Evolutionary conservation across 805 yeast genomes (phyloP), one percentile per base, ranked within the genome.

Genomic region (Debaryomyces tyrocola): DNA sequence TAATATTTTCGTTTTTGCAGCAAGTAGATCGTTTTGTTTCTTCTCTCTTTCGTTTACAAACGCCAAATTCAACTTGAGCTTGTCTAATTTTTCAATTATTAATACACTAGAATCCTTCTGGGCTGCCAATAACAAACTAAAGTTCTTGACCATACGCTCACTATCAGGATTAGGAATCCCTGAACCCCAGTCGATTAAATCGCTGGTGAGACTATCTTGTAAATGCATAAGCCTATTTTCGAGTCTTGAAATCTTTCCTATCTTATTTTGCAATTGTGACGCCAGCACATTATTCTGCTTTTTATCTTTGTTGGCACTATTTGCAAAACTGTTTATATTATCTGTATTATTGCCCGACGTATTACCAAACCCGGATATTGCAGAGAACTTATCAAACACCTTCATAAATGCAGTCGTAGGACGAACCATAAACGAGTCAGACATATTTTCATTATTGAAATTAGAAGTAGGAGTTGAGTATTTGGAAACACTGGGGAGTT

Each of bases 21-120:
- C 46, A 38, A 64, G 61, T 44, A 77, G 62, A 17, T 71, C 77
- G 17, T 59, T 68, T 20, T 71, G 67, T 54, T 80, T 77, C 47
- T 59, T 64, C 58, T 81, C 86, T 47, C 85, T 64, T 50, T 76
- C 74, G 35, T 74, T 64, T 5, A 81, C 78, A 42, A 72, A 75
- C 8, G 62, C 60, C 41, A 81, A 58, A 45, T 76, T 76, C 12
- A 70, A 55, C 47, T 70, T 73, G 31, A 79, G 61, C 41, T 58
- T 67, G 40, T 75, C 79, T 49, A 76, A 62, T 51, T 70, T 74
- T 45, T 78, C 74, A 15, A 69, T 61, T 29, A 69, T 43, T n/a
- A 61, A 64, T 14, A 68, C 71, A 24, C 63, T 57, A 4, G 65
- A 51, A 12, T 68, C 67, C 14, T 66, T 52, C 55, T 78, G 80